phyloP scores from a whole-genome alignment of 2,329 filamentous ascomycete genomes.

The Xylariaceae sp. region DNA sequence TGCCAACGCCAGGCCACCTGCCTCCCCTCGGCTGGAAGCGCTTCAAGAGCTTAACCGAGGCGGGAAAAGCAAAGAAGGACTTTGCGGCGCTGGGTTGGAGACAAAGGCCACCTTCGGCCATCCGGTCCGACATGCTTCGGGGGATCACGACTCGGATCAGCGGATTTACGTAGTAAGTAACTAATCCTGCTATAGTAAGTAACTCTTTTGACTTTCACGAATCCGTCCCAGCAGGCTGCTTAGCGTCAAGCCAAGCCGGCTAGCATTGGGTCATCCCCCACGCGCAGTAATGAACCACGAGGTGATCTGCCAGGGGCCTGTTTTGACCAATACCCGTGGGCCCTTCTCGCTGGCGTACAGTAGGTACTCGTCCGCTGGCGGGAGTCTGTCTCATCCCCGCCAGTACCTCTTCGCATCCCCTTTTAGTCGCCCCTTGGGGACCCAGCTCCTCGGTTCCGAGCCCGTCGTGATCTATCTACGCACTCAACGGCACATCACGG shows the following conservation, averaged over 20 bases:
- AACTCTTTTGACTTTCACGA: not conserved
- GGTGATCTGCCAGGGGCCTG: slow-evolving; percentile 30
- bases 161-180: not conserved
- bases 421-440: not conserved
- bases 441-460: slow-evolving; percentile 2
- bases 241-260: slow-evolving; percentile 25
- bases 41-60: not conserved
- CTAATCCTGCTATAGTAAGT: too few species aligned
- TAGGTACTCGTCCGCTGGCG: not conserved
- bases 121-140: slow-evolving; percentile 5
- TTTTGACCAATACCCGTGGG: slow-evolving; percentile 25
- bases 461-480: not conserved
- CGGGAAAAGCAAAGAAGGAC: not conserved
- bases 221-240: slow-evolving; percentile 25
- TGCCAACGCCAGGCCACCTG: not conserved
- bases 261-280: slow-evolving; percentile 18
- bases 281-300: slow-evolving; percentile 24
- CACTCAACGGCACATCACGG: slow-evolving; percentile 5
- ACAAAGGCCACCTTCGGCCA: not conserved
- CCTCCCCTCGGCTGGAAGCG: slow-evolving; percentile 3
- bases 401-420: not conserved
- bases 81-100: not conserved
- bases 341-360: too few species aligned
- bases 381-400: not conserved
- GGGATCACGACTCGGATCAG: not conserved